Evolutionary conservation across 2,329 filamentous ascomycete genomes (phyloP), one percentile per base, ranked within the genome.

Genomic region (Aspergillus sp.): DNA sequence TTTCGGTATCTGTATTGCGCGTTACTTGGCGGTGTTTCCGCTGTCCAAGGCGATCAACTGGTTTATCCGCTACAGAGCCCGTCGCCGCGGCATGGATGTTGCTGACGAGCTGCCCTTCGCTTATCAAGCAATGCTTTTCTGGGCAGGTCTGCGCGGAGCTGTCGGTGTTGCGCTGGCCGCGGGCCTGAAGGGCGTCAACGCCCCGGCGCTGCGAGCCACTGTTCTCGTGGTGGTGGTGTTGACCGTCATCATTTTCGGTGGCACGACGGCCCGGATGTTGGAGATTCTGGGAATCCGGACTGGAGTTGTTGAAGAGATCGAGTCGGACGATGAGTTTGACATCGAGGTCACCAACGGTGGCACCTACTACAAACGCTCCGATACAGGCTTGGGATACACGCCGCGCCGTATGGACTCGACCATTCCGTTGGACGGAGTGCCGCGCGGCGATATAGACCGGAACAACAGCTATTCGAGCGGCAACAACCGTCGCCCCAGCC

Each of bases 71-170:
- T 96, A 96, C 73, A 87, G 92, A 50, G 91, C 93, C 15, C 85
- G 86, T 53, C 87, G 91, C 52, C 85, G 88, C 57, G 92, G 92
- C 23, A 84, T 82, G 59, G 90, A 96, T 59, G 86, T 89, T 5
- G 86, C 87, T 15, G 94, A 98, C 66, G 95, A 98, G 75, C 81
- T 99, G 38, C 95, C 95, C 0, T 96, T 92, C 73, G 92, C 91
- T 68, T 96, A 98, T 77, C 95, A 98, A 77, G 92, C 90, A n/a
- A 98, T 99, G 95, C 86, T 99, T n/a, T 99, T 96, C 80, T 99
- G 95, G 95, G 95, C 95, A 15, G 95, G 95, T 25, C 83, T 99
- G 30, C 91, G 95, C 64, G 95, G 95, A 69, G 95, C 95, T 50
- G 95, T 99, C 68, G 95, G 95, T 59, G 95, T 99, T 38, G 95